These are phyloP conservation scores for Cladosporium sphaerospermum DNA, from an alignment of 2,329 filamentous ascomycete species.

Conservation along the genomic window DNA sequence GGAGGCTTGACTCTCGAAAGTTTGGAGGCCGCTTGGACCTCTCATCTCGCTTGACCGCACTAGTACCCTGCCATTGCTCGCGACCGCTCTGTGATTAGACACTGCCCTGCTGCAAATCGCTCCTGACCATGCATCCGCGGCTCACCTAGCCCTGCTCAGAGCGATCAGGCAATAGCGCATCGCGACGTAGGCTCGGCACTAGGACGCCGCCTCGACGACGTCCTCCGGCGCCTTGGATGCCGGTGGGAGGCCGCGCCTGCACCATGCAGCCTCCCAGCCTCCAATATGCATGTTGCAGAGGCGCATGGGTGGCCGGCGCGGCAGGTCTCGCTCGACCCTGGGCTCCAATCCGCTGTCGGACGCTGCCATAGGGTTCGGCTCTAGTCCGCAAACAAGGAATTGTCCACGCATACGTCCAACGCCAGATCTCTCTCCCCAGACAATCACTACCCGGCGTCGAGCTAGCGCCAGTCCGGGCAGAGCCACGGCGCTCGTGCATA, in stretches of 20 bases:
- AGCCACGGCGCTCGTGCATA: background rate
- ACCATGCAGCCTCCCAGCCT: conserved; percentile 3
- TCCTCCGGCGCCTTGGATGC: conserved; percentile 3
- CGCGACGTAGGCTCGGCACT: conserved; percentile 1
- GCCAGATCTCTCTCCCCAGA: conserved; percentile 3
- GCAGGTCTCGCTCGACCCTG: conserved; percentile 6
- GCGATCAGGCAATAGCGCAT: background rate
- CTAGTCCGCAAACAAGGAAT: background rate
- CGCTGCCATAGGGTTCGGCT: too few relatives aligned
- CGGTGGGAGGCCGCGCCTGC: background rate
- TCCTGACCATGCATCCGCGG: conserved; percentile 3
- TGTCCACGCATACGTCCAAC: background rate
- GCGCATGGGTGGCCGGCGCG: background rate
- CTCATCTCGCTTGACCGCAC: conserved; percentile 1
- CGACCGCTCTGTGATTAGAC: background rate
- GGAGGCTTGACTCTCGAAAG: too few relatives aligned
- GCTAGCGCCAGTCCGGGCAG: conserved; percentile 1
- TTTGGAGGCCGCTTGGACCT: too few relatives aligned
- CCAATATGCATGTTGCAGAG: conserved; percentile 5
- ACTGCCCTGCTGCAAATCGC: background rate
- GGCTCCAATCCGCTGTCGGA: background rate
- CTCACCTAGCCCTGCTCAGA: too few relatives aligned
- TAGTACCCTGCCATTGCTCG: background rate
- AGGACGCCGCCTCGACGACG: background rate
- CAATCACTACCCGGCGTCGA: background rate